These are phyloP conservation scores for Trichophaea hybrida DNA, from an alignment of 2,329 filamentous ascomycete genomes.

Conservation along the genomic window DNA sequence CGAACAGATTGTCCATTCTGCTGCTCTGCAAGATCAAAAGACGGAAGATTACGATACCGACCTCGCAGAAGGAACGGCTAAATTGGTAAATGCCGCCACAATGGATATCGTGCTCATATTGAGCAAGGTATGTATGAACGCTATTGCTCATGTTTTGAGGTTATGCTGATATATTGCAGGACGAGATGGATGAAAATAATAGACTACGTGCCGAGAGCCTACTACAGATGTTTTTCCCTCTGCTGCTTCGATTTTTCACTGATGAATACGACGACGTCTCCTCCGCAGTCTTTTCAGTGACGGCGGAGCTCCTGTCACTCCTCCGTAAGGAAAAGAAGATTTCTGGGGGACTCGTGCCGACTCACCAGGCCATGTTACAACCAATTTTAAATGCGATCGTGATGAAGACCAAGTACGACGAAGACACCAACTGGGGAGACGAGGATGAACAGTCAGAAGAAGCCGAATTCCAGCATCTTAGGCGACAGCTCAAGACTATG, in stretches of 20 bases:
- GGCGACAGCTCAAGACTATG: conserved; percentile 74
- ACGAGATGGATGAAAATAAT: conserved; percentile 45
- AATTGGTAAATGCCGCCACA: conserved; percentile 72
- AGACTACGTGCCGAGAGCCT: conserved; percentile 65
- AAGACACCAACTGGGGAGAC: conserved; percentile 82
- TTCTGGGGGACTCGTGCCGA: conserved; percentile 48
- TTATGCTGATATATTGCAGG: conserved; percentile 8
- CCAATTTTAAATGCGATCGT: conserved; percentile 86
- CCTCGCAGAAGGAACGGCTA: conserved; percentile 85
- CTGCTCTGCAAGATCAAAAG: conserved; percentile 56
- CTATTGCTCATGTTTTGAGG: neutral
- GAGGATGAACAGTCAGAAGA: conserved; percentile 94
- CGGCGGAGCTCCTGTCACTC: conserved; percentile 84
- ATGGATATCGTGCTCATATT: conserved; percentile 18
- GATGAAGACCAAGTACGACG: conserved; percentile 92
- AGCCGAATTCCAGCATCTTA: conserved; percentile 88
- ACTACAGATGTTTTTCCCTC: conserved; percentile 69
- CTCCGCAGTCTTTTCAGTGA: conserved; percentile 81
- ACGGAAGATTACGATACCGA: conserved; percentile 86
- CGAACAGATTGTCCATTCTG: conserved; percentile 68
- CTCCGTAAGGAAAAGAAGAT: conserved; percentile 62
- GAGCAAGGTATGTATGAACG: conserved; percentile 2
- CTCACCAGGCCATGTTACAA: conserved; percentile 69
- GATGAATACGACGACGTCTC: conserved; percentile 98
- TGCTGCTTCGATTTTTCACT: conserved; percentile 83